Percentiles rank a stretch among this genome's conserved stretches.
Conservation (phyloP, 1,284 basidiomycete genomes). For the Cryptococcus sp. region DNA sequence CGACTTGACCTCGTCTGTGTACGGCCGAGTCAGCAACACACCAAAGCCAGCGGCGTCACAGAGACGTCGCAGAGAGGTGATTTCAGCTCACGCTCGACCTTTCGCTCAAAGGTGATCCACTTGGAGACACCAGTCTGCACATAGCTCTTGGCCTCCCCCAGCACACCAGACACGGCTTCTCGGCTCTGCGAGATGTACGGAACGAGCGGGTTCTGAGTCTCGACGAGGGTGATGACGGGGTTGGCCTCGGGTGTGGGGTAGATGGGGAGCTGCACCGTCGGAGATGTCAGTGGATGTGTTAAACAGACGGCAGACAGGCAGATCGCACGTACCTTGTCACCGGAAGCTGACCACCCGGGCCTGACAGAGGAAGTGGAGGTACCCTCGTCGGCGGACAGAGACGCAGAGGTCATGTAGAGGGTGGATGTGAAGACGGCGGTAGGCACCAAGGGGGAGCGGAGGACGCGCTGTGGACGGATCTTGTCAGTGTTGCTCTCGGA, state of each 20-base stretch:
- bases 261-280: constrained; percentile 64
- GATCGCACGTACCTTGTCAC: constrained; percentile 34
- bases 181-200: constrained; percentile 66
- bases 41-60: background rate
- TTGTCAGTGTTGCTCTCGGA: background rate
- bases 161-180: constrained; percentile 57
- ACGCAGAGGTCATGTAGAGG: constrained; percentile 9
- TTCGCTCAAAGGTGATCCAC: constrained; percentile 78
- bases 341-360: constrained; percentile 30
- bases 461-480: constrained; percentile 16
- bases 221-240: constrained; percentile 61
- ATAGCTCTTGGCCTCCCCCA: constrained; percentile 58
- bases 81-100: constrained; percentile 79
- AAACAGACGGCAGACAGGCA: no score
- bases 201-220: constrained; percentile 68
- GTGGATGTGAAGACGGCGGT: constrained; percentile 16
- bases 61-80: no score
- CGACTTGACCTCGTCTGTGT: constrained; percentile 70
- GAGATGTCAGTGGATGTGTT: background rate
- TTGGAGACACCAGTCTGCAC: constrained; percentile 67
- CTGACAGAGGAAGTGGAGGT: constrained; percentile 8
- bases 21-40: background rate
- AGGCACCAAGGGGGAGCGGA: constrained; percentile 16
- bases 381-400: constrained; percentile 22
- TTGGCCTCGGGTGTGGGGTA: constrained; percentile 59